Percentiles rank a stretch among this genome's conserved stretches.
Evolutionary conservation across 306 rosid species (phyloP).

Genomic region (Cucurbita ficifolia): DNA sequence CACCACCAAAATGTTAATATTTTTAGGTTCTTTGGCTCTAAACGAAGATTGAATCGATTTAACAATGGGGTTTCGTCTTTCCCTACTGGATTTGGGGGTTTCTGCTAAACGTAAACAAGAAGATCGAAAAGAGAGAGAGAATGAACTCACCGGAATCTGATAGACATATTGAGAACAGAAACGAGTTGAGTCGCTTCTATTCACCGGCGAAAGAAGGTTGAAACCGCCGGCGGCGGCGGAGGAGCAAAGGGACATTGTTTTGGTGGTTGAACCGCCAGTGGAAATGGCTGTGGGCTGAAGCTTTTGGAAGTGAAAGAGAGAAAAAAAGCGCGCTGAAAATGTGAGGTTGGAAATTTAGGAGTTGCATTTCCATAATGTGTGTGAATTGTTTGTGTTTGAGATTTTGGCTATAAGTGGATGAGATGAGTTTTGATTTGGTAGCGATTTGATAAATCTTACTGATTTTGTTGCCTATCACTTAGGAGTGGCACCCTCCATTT

Average conservation of each 20-base stretch:
- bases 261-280: background rate
- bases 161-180: conserved; percentile 41
- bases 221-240: conserved; percentile 25
- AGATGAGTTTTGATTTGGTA: background rate
- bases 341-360: conserved; percentile 15
- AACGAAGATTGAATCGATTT: conserved; percentile 29
- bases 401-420: conserved; percentile 35
- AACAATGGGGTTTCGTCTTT: conserved; percentile 29
- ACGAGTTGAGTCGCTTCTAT: conserved; percentile 19
- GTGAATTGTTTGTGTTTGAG: conserved; percentile 4
- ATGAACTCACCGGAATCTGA: conserved; percentile 35
- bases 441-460: background rate
- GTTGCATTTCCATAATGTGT: conserved; percentile 2
- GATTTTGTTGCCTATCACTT: background rate
- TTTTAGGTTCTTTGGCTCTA: conserved; percentile 58
- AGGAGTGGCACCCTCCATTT: background rate
- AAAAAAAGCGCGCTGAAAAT: conserved; percentile 1
- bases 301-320: background rate
- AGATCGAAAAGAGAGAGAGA: conserved; percentile 17
- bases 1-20: conserved; percentile 56
- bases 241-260: conserved; percentile 50
- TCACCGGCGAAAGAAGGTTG: conserved; percentile 38
- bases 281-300: background rate
- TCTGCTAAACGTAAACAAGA: conserved; percentile 12
- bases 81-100: conserved; percentile 19